Conservation (phyloP, 106 monocot species). For the Hemerocallis citrina region DNA sequence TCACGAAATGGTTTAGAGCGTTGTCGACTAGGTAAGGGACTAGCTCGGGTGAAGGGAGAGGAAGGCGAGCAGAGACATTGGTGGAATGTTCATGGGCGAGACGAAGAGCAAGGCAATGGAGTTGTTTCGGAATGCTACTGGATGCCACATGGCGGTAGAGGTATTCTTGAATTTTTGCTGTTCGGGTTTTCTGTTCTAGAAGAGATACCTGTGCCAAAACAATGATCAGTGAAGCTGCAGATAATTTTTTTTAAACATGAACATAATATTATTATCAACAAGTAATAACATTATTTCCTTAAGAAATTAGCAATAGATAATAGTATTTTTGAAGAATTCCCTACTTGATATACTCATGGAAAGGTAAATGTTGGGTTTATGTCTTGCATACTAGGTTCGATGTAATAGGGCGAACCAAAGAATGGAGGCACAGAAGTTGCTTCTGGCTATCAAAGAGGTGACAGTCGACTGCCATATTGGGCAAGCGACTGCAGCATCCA, state of each 20-base stretch:
- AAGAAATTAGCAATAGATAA: neutral
- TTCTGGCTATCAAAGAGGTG: too few relatives aligned
- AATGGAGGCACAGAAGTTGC: too few relatives aligned
- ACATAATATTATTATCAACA: too few relatives aligned
- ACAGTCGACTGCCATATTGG: too few relatives aligned
- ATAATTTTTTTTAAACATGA: neutral
- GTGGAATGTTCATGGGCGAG: conserved; percentile 62
- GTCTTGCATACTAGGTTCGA: too few relatives aligned
- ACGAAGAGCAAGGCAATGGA: conserved; percentile 58
- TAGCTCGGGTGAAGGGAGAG: conserved; percentile 38
- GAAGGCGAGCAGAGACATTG: conserved; percentile 52
- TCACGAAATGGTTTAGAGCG: conserved; percentile 56
- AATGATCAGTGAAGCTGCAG: neutral
- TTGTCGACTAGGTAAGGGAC: conserved; percentile 41
- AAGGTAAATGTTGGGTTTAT: too few relatives aligned
- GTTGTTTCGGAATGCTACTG: conserved; percentile 66
- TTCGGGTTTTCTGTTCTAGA: conserved; percentile 50
- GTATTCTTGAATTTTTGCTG: conserved; percentile 72
- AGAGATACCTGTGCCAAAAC: conserved; percentile 22
- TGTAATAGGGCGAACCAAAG: too few relatives aligned
- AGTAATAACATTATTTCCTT: neutral
- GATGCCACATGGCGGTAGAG: conserved; percentile 86
- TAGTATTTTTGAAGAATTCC: neutral
- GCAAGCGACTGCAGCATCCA: too few relatives aligned
- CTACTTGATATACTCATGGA: too few relatives aligned